Base-by-base conservation (phyloP, 1,284 basidiomycete species). In the Austroboletus rostrupii region DNA sequence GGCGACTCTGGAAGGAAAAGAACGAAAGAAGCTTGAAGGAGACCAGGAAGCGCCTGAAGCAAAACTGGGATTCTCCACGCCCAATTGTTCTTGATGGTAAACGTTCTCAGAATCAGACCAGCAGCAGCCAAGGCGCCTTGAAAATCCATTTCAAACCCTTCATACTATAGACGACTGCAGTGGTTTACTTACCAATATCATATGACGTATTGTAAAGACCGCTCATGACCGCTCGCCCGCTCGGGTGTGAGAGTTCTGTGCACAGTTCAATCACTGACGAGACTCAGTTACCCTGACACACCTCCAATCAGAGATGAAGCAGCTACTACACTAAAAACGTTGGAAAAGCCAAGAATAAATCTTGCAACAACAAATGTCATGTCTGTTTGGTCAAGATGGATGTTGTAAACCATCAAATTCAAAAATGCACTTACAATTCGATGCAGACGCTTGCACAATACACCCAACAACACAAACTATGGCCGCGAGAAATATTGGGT, bases 31-130 rank as follows among this genome's bases (percentile, higher is more conserved):
- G 83, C 59, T 54, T 80, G 79, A n/a, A 80, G 56, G n/a, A 67
- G 19, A 40, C 76, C 74, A 1, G 81, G 79, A 0, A 74, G 53
- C 21, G 73, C 62, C 61, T 85, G 83, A 9, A 84, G 20, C 2
- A 61, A 19, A 5, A 53, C 57, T n/a, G 60, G 60, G 3, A 60
- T 58, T 35, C 60, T 58, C 58, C 58, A 60, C 3, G 70, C 75
- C 76, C 77, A 79, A 58, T 77, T 70, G 44, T 58, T 74, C 2
- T 53, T 49, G 65, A 80, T 77, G 2, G 62, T 45, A 64, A 78
- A 79, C 0, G 79, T 80, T 11, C 74, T 71, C 33, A 78, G 67
- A 1, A 75, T 77, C 8, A 72, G 66, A 21, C 72, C 50, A 16
- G 57, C 57, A 0, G 58, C 50, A 29, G 38, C 21, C 23, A 60